Evolutionary conservation across 495 filamentous ascomycete species (phyloP).

Genomic region (Penicillium roqueforti): DNA sequence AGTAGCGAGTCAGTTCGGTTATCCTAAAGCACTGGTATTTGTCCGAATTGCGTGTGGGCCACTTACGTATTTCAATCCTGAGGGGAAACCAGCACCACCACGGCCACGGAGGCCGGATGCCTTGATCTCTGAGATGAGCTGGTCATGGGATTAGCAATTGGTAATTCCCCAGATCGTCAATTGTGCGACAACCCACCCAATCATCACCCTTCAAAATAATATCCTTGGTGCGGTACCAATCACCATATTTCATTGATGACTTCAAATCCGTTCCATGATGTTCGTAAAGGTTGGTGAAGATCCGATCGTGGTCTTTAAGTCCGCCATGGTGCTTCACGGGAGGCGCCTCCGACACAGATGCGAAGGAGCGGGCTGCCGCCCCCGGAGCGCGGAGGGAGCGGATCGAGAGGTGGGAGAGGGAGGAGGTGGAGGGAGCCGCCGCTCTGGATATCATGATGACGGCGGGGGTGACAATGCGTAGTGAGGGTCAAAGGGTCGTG

Average conservation of each 20-base stretch:
- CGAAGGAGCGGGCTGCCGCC: conserved; percentile 63
- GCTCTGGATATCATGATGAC: conserved; percentile 51
- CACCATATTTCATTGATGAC: conserved; percentile 95
- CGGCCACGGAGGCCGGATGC: conserved; percentile 90
- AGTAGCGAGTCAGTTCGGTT: conserved; percentile 15
- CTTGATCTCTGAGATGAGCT: conserved; percentile 96
- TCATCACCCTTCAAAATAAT: conserved; percentile 95
- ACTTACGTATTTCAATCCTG: conserved; percentile 95
- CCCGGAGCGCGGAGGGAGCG: conserved; percentile 51
- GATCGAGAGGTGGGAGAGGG: conserved; percentile 52
- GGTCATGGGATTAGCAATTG: conserved; percentile 23
- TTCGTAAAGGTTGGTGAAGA: conserved; percentile 97
- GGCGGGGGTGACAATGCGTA: conserved; percentile 30
- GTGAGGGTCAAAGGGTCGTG: conserved; percentile 27
- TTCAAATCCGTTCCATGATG: conserved; percentile 88
- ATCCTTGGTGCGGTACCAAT: conserved; percentile 99
- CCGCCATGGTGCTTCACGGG: conserved; percentile 76
- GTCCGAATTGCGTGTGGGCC: conserved; percentile 15
- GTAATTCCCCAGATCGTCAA: conserved; percentile 10
- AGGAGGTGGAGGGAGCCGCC: conserved; percentile 45
- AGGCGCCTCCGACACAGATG: conserved; percentile 81
- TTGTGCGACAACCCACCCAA: conserved; percentile 58
- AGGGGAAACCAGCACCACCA: conserved; percentile 96
- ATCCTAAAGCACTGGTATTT: conserved; percentile 1
- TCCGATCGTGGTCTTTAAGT: conserved; percentile 90